Conservation (phyloP, 2,329 filamentous ascomycete genomes). For the Penicillium nordicum region DNA sequence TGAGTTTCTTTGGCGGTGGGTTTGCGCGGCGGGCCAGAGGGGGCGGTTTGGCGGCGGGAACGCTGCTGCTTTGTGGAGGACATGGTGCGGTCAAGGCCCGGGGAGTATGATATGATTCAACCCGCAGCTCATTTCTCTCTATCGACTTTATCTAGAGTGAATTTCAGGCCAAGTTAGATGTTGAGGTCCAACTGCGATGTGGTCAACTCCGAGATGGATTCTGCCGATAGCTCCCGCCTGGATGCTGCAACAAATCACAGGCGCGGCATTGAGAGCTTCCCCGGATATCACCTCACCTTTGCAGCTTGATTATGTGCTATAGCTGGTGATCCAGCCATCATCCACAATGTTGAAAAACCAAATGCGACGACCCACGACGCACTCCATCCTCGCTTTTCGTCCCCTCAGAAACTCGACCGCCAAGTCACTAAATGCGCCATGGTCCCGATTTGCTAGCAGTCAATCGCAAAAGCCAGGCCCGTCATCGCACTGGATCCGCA, state of each 20-base stretch:
- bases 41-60: conserved; percentile 37
- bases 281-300: conserved; percentile 6
- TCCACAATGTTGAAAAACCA: conserved; percentile 29
- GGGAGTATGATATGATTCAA: neutral
- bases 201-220: conserved; percentile 31
- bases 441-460: conserved; percentile 32
- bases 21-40: conserved; percentile 33
- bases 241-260: conserved; percentile 26
- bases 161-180: neutral
- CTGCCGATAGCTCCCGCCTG: conserved; percentile 33
- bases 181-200: conserved; percentile 14
- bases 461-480: conserved; percentile 14
- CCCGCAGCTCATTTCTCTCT: conserved; percentile 9
- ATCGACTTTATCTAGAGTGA: neutral
- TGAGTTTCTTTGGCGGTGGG: conserved; percentile 22
- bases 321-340: neutral
- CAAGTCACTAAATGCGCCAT: conserved; percentile 21
- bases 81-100: conserved; percentile 19
- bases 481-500: conserved; percentile 30
- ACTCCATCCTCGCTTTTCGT: conserved; percentile 21
- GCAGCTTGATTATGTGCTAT: conserved; percentile 2
- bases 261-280: conserved; percentile 13
- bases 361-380: conserved; percentile 24
- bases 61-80: conserved; percentile 32
- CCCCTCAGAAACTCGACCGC: conserved; percentile 15